Base-by-base conservation (phyloP, 176 grass and related monocot genomes). In the Juncus effusus region DNA sequence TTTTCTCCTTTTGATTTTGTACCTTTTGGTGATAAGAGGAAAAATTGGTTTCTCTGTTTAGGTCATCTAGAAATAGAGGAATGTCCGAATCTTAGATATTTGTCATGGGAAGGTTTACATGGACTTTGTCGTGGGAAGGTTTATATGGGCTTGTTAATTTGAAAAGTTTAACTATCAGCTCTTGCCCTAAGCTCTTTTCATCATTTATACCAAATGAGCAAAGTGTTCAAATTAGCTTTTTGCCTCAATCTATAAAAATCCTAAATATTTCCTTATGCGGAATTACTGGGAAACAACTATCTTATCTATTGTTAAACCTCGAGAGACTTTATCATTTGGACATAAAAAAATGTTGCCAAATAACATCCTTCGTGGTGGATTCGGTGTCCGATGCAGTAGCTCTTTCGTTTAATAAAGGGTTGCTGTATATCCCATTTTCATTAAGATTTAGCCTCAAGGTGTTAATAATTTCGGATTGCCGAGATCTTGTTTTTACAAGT, bases 141-240 rank as follows among this genome's bases (percentile, higher is more conserved):
- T 75, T 80, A 2, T 40, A 60, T 13, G 36, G 65, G 3, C 70
- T 80, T 15, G 8, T 0, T 2, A 50, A 7, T 51, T 69, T 84
- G 7, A 61, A 78, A 57, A 42, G 0, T n/a, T 64, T 79, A 35
- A 6, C 44, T 50, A 16, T 80, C 54, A 0, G 0, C 0, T 0
- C 0, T 3, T 72, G 60, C 36, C 0, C 54, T 13, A 2, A 13
- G 13, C 54, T 57, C 5, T 57, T 57, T 57, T 57, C 11, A 41
- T 64, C 38, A 10, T 14, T 64, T 44, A 41, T 3, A 16, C 41
- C 41, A 13, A 40, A 13, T 38, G 61, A 13, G 54, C 54, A 57
- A 57, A 16, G 54, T 57, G 54, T 16, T 13, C 5, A 16, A 57
- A 57, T 11, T 16, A 57, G 54, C 10, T 13, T 13, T 13, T 57